Base-by-base conservation (phyloP, 768 basidiomycete genomes). In the Coprinellus aureogranulatus region DNA sequence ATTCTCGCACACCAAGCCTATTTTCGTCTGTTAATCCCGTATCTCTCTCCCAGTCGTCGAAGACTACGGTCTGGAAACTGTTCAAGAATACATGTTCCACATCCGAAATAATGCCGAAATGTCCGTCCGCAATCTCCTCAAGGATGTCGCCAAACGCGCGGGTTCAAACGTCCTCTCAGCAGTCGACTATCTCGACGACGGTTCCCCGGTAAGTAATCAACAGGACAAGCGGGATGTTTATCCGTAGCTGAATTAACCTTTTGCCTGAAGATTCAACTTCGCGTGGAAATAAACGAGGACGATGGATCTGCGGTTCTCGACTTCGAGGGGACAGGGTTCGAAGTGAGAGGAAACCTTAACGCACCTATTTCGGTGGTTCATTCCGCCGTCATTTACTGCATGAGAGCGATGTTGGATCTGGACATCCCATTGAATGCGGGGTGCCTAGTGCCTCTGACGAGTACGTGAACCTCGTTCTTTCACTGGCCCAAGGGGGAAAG, bases 371-470 rank as follows among this genome's bases (percentile, higher is more conserved):
- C 88, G 3, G 92, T 94, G 40, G 90, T 89, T 4, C 90, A 92
- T 65, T 90, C 89, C 2, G 90, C 92, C 3, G 86, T 93, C 39
- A 92, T 93, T 59, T 94, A 94, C 69, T 93, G 89, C 74, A 88
- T 93, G 84, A 83, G 92, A 27, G 76, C 90, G 18, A 93, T 93
- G 91, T 76, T 94, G 30, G 85, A 92, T 68, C 69, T 83, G 30
- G 89, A 94, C 64, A 96, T 97, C 44, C 95, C 95, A 11, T 80
- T 98, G 26, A 98, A 98, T 68, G 92, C 93, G 23, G 95, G 95
- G 1, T 97, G 94, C 67, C 80, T 98, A 9, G 90, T 93, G 8
- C 94, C 94, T 0, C 75, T 94, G 37, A 82, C 88, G 23, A 85
- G 91, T 91, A 62, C 52, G 81, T 73, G 8, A 42, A n/a, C n/a